Evolutionary conservation across 768 basidiomycete genomes (phyloP).

Genomic region (Arthromyces matolae): DNA sequence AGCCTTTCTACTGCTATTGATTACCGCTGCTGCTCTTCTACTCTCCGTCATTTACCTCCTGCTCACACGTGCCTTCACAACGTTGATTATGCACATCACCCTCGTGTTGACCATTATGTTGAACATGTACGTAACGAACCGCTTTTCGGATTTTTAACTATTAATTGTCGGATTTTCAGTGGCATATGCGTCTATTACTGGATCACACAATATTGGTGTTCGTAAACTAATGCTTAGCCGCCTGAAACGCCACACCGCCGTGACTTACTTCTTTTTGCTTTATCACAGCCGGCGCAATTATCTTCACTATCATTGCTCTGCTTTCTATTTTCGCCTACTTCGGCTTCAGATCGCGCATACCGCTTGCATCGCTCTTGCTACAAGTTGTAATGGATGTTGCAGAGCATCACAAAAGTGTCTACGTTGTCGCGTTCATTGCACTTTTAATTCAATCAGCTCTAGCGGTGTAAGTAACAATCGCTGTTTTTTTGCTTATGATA

Average conservation of each 20-base stretch:
- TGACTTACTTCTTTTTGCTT: neutral
- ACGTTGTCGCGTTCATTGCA: conserved; percentile 68
- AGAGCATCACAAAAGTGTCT: conserved; percentile 65
- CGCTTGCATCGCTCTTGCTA: conserved; percentile 71
- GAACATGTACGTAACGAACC: conserved; percentile 50
- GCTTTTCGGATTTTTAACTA: neutral
- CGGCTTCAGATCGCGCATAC: conserved; percentile 69
- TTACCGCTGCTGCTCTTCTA: conserved; percentile 63
- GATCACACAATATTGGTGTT: conserved; percentile 67
- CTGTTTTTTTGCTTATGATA: neutral
- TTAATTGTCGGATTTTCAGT: conserved; percentile 31
- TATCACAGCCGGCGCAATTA: conserved; percentile 68
- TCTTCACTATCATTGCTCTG: conserved; percentile 78
- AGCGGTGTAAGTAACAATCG: conserved; percentile 50
- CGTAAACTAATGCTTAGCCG: conserved; percentile 23
- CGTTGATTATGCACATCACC: conserved; percentile 72
- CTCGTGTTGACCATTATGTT: conserved; percentile 57
- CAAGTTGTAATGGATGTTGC: conserved; percentile 81
- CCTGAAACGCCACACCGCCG: conserved; percentile 1
- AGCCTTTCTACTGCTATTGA: conserved; percentile 71
- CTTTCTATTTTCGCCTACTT: conserved; percentile 74
- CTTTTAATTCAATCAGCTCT: conserved; percentile 69
- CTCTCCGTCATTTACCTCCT: conserved; percentile 67
- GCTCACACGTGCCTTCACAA: conserved; percentile 70
- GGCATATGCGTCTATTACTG: conserved; percentile 75